Evolutionary conservation across 306 rosid genomes (phyloP), one percentile per base, ranked within the genome.

Genomic region (Prunus davidiana): DNA sequence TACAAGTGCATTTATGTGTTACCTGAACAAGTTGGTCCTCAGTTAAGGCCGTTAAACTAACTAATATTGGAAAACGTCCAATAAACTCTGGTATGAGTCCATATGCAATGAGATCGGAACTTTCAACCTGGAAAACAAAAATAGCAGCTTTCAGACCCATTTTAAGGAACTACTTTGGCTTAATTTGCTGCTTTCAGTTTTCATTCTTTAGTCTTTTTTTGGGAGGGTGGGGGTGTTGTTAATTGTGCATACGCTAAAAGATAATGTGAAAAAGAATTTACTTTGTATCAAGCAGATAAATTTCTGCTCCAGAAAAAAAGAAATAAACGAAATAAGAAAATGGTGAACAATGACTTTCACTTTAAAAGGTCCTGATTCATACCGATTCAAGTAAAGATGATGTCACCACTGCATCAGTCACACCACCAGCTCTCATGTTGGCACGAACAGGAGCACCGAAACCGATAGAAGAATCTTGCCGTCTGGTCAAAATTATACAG

Each of bases 71-170:
- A 82, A 94, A 94, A 68, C 98, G 90, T 70, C 98, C 98, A 67
- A 94, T 88, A 85, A 94, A 94, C 88, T 94, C 98, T n/a, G 98
- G 97, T 82, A 94, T 92, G 81, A 94, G 97, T 34, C 98, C 98
- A 82, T 87, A 94, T 19, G 97, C 92, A 81, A 94, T 90, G 62
- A 94, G 97, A 92, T 94, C 98, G 28, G 95, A 67, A 88, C 98
- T 94, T 85, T 92, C 98, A 78, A 89, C 98, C 98, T 94, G 93
- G 74, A 76, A 88, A 86, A 54, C 27, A 65, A 57, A 75, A 71
- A 69, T 58, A 62, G 20, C 12, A 80, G 55, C 46, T 11, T 65
- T 86, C 38, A 86, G 78, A 75, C 60, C 72, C 62, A 20, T 38
- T 84, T 60, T 75, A 22, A 56, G 28, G 76, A 76, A 77, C 71